Base-by-base conservation (phyloP, 345 rosid species). In the Arabidopsis suecica region DNA sequence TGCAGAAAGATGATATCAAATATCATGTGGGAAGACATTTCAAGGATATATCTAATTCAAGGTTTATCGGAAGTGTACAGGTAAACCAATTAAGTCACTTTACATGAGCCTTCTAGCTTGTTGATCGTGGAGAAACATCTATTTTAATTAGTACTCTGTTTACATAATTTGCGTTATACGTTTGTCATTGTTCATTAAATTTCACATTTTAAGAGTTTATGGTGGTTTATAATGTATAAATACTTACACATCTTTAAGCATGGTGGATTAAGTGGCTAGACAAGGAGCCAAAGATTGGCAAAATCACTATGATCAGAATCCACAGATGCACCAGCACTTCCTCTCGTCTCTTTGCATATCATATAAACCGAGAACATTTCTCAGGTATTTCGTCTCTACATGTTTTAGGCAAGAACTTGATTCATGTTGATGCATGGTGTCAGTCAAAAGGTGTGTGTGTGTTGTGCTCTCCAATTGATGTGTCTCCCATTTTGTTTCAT, bases 381-480 rank as follows among this genome's bases (percentile, higher is more conserved):
- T n/a, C 6, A 65, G 65, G 72, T 1, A 7, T 44, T 65, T 65
- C 33, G 5, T 58, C 44, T 58, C 61, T 67, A 48, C 48, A 16
- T 61, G 40, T 44, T 18, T 34, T 51, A 28, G n/a, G 28, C 25
- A 42, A 42, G 48, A 73, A 54, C 38, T 45, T 53, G 61, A 65
- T 64, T 64, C 57, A 23, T 73, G 77, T 64, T 12, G 20, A 32
- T 64, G 18, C 18, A 16, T 16, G 57, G 65, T 64, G 14, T 56
- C 57, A 61, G 2, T n/a, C 25, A 22, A 0, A 61, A 36, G 38
- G 65, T 59, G 8, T 58, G 13, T 16, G 65, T 59, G 8, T 60
- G 20, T 14, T 34, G 20, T 51, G 51, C 22, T 37, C 42, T 50
- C 38, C 25, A 60, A 14, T n/a, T 37, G 38, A 18, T 20, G 4